These are phyloP conservation scores for Rhinocladiella mackenziei DNA, from an alignment of 2,329 filamentous ascomycete genomes.

Conservation along the genomic window DNA sequence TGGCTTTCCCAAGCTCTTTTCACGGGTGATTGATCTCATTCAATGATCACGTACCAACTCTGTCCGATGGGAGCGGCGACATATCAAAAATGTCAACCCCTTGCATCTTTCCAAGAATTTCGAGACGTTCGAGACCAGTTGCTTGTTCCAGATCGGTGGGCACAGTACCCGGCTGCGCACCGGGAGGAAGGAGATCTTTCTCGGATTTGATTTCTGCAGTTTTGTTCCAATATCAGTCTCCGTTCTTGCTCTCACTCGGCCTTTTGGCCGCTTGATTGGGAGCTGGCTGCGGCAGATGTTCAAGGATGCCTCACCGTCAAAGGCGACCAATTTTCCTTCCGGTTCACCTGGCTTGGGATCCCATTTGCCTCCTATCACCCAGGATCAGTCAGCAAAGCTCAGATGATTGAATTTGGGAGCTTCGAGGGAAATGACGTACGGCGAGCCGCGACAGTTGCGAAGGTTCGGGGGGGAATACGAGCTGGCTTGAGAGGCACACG, in stretches of 20 bases:
- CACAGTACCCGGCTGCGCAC: conserved; percentile 75
- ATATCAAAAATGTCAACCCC: conserved; percentile 97
- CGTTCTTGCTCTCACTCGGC: conserved; percentile 3
- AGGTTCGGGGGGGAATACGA: conserved; percentile 40
- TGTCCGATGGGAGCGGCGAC: conserved; percentile 87
- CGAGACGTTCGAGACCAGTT: conserved; percentile 95
- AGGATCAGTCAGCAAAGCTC: conserved; percentile 8
- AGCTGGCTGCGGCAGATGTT: too few species aligned
- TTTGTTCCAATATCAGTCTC: conserved; percentile 15
- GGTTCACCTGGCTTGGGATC: conserved; percentile 38
- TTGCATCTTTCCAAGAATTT: conserved; percentile 99
- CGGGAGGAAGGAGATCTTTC: conserved; percentile 79
- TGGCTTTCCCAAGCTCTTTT: background rate
- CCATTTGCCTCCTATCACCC: conserved; percentile 37
- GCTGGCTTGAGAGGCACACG: conserved; percentile 41
- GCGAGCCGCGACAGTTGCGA: conserved; percentile 44
- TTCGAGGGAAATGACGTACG: conserved; percentile 38
- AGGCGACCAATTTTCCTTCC: conserved; percentile 43
- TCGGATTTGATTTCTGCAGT: conserved; percentile 72
- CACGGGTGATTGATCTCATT: background rate
- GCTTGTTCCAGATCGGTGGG: conserved; percentile 93
- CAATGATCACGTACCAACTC: conserved; percentile 60
- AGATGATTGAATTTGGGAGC: conserved; percentile 23
- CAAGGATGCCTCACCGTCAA: conserved; percentile 47
- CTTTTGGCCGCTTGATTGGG: too few species aligned